A percentile compares a stretch with the other conserved stretches of the same genome.
These are phyloP conservation scores for Ceriops zippeliana DNA, from an alignment of 345 rosid species.

Conservation along the genomic window DNA sequence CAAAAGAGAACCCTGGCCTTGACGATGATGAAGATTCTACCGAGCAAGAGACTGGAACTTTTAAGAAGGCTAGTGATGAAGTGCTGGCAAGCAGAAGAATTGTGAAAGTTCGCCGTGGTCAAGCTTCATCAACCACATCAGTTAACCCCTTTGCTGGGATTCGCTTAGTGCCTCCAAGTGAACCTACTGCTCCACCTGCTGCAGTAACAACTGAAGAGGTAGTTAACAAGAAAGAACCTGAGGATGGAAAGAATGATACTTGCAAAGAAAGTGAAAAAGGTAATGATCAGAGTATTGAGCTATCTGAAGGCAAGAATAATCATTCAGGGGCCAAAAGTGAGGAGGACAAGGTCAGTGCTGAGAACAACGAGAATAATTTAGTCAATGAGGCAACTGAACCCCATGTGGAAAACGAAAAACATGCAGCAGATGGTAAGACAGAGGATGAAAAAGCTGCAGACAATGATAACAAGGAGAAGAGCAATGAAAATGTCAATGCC, in stretches of 20 bases:
- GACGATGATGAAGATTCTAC: conserved; percentile 72
- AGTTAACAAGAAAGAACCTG: conserved; percentile 27
- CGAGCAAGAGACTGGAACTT: conserved; percentile 66
- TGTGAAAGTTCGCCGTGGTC: conserved; percentile 61
- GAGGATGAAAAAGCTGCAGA: conserved; percentile 9
- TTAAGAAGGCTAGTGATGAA: conserved; percentile 87
- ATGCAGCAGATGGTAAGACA: not conserved
- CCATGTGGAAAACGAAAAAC: conserved; percentile 21
- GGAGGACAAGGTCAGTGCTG: conserved; percentile 27
- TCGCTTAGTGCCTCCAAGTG: conserved; percentile 48
- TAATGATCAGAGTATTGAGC: conserved; percentile 31
- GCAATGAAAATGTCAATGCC: conserved; percentile 36
- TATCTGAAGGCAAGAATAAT: not conserved
- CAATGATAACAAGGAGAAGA: conserved; percentile 28
- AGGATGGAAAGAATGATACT: conserved; percentile 17
- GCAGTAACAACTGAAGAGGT: conserved; percentile 25
- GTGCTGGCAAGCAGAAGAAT: conserved; percentile 80
- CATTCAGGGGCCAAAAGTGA: conserved; percentile 1
- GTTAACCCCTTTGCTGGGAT: conserved; percentile 87
- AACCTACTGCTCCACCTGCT: conserved; percentile 23
- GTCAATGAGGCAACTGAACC: conserved; percentile 39
- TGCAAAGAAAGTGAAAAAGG: conserved; percentile 7
- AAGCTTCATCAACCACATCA: conserved; percentile 39
- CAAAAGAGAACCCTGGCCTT: conserved; percentile 71
- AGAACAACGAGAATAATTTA: conserved; percentile 20